phyloP scores from a whole-genome alignment of 73 alveolate species.

The Tetrahymena borealis region DNA sequence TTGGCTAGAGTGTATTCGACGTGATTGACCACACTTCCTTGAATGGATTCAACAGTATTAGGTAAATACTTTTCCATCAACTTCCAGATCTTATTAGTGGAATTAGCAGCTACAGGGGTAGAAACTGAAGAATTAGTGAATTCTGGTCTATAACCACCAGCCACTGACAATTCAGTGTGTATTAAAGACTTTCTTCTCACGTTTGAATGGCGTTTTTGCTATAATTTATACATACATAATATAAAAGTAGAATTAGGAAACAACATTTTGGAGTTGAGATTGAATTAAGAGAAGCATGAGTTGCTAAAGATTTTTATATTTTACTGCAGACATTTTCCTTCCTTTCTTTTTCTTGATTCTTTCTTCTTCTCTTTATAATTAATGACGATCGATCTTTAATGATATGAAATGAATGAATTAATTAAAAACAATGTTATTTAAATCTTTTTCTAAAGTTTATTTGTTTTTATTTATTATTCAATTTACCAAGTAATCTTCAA shows the following conservation, averaged over 20 bases:
- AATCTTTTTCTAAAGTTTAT: neutral
- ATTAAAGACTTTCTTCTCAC: neutral
- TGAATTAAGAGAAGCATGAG: neutral
- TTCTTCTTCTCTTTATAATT: neutral
- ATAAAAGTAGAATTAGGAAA: neutral
- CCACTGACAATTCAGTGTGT: neutral
- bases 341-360: neutral
- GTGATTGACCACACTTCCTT: constrained; percentile 27
- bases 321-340: neutral
- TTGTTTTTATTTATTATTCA: neutral
- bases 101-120: neutral
- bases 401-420: neutral
- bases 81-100: constrained; percentile 30
- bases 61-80: constrained; percentile 42
- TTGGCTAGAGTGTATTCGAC: constrained; percentile 45
- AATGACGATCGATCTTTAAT: neutral
- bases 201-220: neutral
- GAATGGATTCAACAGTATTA: constrained; percentile 11
- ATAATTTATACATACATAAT: neutral
- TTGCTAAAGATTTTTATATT: neutral
- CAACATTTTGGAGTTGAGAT: neutral
- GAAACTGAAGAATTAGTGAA: neutral
- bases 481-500: neutral
- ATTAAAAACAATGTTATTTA: neutral
- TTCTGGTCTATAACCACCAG: constrained; percentile 2